phyloP scores from a whole-genome alignment of 2,329 filamentous ascomycete species.

The Stromatinia cepivora region DNA sequence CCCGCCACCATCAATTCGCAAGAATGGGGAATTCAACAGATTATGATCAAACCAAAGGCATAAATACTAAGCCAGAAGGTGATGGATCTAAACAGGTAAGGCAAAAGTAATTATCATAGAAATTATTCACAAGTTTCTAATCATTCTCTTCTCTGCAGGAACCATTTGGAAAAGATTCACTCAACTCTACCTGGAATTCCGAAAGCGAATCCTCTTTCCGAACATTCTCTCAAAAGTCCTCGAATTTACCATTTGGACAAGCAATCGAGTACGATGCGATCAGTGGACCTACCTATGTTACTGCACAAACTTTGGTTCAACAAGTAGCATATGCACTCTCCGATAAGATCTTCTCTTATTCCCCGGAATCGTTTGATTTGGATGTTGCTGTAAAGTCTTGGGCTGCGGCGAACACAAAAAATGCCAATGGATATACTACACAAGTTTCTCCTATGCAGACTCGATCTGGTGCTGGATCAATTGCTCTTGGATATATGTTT shows the following conservation, averaged over 20 bases:
- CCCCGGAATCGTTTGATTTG: constrained; percentile 87
- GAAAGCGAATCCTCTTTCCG: constrained; percentile 32
- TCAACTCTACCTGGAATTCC: constrained; percentile 39
- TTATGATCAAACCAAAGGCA: constrained; percentile 27
- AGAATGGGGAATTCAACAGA: constrained; percentile 37
- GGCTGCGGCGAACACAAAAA: constrained; percentile 67
- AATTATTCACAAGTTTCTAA: constrained; percentile 17
- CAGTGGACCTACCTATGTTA: constrained; percentile 86
- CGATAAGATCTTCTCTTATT: constrained; percentile 97
- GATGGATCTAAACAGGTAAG: constrained; percentile 29
- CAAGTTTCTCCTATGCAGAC: constrained; percentile 81
- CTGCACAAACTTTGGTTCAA: constrained; percentile 89
- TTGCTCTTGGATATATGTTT: constrained; percentile 96
- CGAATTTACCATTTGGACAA: constrained; percentile 59
- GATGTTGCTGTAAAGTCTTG: constrained; percentile 81
- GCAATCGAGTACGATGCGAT: constrained; percentile 59
- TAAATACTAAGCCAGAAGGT: constrained; percentile 37
- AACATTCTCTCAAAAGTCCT: constrained; percentile 45
- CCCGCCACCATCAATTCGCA: constrained; percentile 10
- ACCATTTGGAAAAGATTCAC: constrained; percentile 35
- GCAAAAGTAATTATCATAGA: constrained; percentile 29
- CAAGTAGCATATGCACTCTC: constrained; percentile 94
- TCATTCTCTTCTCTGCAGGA: constrained; percentile 28
- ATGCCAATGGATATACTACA: constrained; percentile 80
- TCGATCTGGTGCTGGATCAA: constrained; percentile 81